A percentile compares a stretch with the other conserved stretches of the same genome.
Evolutionary conservation across 805 yeast species (phyloP).

Genomic region (Lipomyces sp.): DNA sequence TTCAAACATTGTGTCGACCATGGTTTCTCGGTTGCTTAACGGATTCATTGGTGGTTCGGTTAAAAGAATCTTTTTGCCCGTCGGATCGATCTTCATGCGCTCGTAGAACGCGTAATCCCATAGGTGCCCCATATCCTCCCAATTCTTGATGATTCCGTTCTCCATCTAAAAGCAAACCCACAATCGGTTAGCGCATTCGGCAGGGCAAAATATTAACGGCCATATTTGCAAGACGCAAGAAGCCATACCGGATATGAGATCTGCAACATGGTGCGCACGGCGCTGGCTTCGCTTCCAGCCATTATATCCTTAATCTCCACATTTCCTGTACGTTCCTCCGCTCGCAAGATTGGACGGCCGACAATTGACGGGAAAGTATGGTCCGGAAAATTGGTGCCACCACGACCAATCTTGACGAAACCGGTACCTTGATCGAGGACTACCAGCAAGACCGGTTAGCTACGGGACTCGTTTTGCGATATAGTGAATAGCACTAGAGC

Average conservation of each 20-base stretch:
- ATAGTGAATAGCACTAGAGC: background rate
- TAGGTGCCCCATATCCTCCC: conserved; percentile 98
- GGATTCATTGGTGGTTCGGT: conserved; percentile 99
- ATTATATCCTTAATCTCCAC: conserved; percentile 90
- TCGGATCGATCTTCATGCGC: conserved; percentile 73
- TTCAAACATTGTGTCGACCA: conserved; percentile 94
- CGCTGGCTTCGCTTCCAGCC: conserved; percentile 96
- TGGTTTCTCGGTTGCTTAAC: conserved; percentile 80
- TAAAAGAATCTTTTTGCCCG: conserved; percentile 79
- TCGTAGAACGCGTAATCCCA: conserved; percentile 98
- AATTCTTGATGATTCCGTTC: conserved; percentile 93
- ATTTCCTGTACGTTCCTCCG: conserved; percentile 84
- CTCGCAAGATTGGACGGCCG: conserved; percentile 95
- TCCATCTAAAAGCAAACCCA: conserved; percentile 61
- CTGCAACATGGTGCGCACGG: conserved; percentile 86
- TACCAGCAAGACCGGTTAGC: conserved; percentile 39
- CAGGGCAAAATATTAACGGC: too few relatives aligned
- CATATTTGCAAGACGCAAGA: too few relatives aligned
- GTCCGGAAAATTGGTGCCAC: conserved; percentile 96
- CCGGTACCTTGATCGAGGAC: conserved; percentile 99
- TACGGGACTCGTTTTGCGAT: background rate
- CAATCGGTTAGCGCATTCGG: too few relatives aligned
- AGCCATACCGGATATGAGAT: conserved; percentile 73
- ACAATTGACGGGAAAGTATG: conserved; percentile 96
- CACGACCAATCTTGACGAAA: conserved; percentile 73